These are phyloP conservation scores for Tolypocladium endophyticum DNA, from an alignment of 2,329 filamentous ascomycete genomes.

Conservation along the genomic window DNA sequence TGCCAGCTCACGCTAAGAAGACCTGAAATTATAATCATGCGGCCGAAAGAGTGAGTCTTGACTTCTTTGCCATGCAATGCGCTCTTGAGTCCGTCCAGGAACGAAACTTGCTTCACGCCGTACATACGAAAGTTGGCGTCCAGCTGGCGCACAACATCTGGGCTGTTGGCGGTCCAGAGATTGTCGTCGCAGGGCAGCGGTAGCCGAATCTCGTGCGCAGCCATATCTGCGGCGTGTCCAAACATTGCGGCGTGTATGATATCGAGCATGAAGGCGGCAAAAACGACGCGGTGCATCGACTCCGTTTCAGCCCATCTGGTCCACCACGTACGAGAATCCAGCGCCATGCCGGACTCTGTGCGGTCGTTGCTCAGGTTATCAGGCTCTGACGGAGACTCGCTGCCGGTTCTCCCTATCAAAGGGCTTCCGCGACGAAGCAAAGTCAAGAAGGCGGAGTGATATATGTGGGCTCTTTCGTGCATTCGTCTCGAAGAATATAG, in stretches of 20 bases:
- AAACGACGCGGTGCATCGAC: conserved; percentile 76
- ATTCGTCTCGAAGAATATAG: conserved; percentile 74
- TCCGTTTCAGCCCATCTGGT: conserved; percentile 82
- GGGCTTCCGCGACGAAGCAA: conserved; percentile 79
- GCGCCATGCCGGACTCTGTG: conserved; percentile 21
- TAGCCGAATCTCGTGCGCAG: conserved; percentile 77
- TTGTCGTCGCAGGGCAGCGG: conserved; percentile 81
- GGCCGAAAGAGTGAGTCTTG: conserved; percentile 76
- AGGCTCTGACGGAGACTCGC: conserved; percentile 63
- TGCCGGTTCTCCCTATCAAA: conserved; percentile 66
- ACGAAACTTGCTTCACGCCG: conserved; percentile 68
- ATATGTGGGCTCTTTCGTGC: conserved; percentile 83
- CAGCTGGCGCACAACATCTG: conserved; percentile 64
- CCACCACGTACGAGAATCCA: conserved; percentile 54
- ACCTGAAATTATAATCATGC: conserved; percentile 84
- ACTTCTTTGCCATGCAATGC: conserved; percentile 74
- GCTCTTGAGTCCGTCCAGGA: conserved; percentile 74
- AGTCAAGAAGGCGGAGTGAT: conserved; percentile 77
- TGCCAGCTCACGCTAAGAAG: conserved; percentile 89
- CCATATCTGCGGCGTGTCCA: conserved; percentile 82
- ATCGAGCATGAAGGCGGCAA: conserved; percentile 83
- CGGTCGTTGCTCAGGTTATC: conserved; percentile 17
- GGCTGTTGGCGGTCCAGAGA: conserved; percentile 73
- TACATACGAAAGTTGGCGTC: conserved; percentile 69
- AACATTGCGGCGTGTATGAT: conserved; percentile 88